These are phyloP conservation scores for Leccinum subfulvum DNA, from an alignment of 1,284 basidiomycete genomes.

Conservation along the genomic window DNA sequence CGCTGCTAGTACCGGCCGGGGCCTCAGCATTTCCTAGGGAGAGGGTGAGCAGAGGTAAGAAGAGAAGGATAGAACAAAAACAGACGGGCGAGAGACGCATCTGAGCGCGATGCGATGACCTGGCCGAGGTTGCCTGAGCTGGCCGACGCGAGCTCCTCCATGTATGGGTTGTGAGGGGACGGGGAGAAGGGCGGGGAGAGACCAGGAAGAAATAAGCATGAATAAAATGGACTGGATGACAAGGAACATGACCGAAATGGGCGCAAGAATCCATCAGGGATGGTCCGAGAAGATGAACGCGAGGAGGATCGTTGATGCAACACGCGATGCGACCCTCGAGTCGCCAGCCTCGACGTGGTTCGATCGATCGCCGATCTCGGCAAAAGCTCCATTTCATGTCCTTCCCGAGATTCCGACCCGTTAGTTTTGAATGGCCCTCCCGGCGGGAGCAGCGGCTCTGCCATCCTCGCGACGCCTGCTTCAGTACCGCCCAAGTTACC, in stretches of 20 bases:
- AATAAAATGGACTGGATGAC: neutral
- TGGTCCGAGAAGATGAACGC: neutral
- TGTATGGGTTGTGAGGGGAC: slow-evolving; percentile 18
- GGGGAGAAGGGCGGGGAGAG: neutral
- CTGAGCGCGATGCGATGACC: slow-evolving; percentile 32
- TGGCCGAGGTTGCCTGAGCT: slow-evolving; percentile 36
- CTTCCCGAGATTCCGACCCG: too few relatives aligned
- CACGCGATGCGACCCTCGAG: neutral
- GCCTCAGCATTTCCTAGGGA: slow-evolving; percentile 38
- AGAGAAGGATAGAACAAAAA: neutral
- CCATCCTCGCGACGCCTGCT: neutral
- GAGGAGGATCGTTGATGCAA: neutral
- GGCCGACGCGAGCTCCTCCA: slow-evolving; percentile 42
- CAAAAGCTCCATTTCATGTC: neutral
- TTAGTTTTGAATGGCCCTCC: too few relatives aligned
- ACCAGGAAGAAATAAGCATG: neutral
- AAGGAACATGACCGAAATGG: neutral
- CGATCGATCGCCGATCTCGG: neutral
- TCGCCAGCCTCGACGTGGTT: neutral
- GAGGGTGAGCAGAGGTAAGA: slow-evolving; percentile 1
- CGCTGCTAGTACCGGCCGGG: slow-evolving; percentile 36
- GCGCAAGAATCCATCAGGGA: neutral
- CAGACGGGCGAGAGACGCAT: slow-evolving; percentile 41
- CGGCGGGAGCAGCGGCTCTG: neutral
- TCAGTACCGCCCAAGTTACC: neutral